Base-by-base conservation (phyloP, 176 grass and related monocot species). In the Tillandsia leiboldiana region DNA sequence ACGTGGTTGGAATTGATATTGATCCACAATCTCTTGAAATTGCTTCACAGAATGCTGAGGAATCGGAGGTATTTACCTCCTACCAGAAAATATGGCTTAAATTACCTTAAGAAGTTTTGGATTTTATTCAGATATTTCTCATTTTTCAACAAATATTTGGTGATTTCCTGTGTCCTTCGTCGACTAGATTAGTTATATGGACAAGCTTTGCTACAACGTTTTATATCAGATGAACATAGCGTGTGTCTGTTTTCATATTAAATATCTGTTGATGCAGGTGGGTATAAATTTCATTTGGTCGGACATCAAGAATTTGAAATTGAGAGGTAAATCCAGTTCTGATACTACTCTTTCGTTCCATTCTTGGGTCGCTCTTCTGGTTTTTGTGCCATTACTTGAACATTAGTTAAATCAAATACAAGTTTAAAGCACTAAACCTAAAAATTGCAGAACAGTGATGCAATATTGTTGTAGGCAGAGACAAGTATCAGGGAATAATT, bases 211-310 rank as follows among this genome's bases (percentile, higher is more conserved):
- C 20, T 59, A 18, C 54, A 22, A 18, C 63, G 49, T 48, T 59
- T 58, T 65, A 48, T 67, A 70, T 71, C 49, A 2, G 51, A 9
- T 81, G 49, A 50, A 2, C 63, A 50, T 78, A 67, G 71, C 77
- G 64, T 71, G 42, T 18, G 66, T 63, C 29, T 74, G n/a, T 78
- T 71, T 78, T 78, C 26, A 33, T 49, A 24, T 79, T 67, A 75
- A 74, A 80, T 83, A 28, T 85, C 82, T 89, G 49, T 52, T 82
- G 70, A 54, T 90, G 86, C 93, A 92, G 89, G 63, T 92, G 89
- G 93, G 92, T 70, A 66, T 97, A 53, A 84, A 97, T 79, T 90
- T 97, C 80, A 71, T 97, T 81, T 81, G 77, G 86, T 92, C 80
- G 71, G 86, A 92, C 80, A 77, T 97, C 78, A 92, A 87, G 79